Conservation (phyloP, 305 asterid species). For the Solanum aculeatissimum region DNA sequence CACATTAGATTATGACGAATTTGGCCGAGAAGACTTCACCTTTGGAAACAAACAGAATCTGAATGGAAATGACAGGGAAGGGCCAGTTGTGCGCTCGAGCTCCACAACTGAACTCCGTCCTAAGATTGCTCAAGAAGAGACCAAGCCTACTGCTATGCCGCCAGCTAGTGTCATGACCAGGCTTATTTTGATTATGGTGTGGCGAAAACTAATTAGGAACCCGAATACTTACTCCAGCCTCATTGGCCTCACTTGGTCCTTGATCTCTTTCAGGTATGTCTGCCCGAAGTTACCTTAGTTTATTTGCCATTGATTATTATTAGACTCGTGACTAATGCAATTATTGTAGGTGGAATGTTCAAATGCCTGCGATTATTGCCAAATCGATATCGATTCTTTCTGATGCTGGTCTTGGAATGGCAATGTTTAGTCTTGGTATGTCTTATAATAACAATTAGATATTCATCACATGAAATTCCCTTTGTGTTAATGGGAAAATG, state of each 20-base stretch:
- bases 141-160: constrained; percentile 64
- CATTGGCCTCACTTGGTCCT: constrained; percentile 81
- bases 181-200: constrained; percentile 86
- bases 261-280: constrained; percentile 60
- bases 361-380: constrained; percentile 81
- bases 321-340: not conserved
- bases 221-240: constrained; percentile 91
- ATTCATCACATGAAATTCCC: not conserved
- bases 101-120: constrained; percentile 87
- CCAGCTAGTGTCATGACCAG: constrained; percentile 91
- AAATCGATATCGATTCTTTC: constrained; percentile 72
- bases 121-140: constrained; percentile 23
- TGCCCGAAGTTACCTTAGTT: not conserved
- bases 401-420: constrained; percentile 99
- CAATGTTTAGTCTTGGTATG: constrained; percentile 93
- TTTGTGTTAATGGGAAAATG: too few relatives aligned
- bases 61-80: constrained; percentile 49
- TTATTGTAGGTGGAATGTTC: constrained; percentile 66
- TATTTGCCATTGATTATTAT: not conserved
- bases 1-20: constrained; percentile 63
- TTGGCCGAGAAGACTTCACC: constrained; percentile 77
- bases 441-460: not conserved
- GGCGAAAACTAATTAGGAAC: constrained; percentile 84
- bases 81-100: constrained; percentile 72
- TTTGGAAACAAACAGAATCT: constrained; percentile 56